Base-by-base conservation (phyloP, 2,329 filamentous ascomycete genomes). In the Blastomyces emzantsi region DNA sequence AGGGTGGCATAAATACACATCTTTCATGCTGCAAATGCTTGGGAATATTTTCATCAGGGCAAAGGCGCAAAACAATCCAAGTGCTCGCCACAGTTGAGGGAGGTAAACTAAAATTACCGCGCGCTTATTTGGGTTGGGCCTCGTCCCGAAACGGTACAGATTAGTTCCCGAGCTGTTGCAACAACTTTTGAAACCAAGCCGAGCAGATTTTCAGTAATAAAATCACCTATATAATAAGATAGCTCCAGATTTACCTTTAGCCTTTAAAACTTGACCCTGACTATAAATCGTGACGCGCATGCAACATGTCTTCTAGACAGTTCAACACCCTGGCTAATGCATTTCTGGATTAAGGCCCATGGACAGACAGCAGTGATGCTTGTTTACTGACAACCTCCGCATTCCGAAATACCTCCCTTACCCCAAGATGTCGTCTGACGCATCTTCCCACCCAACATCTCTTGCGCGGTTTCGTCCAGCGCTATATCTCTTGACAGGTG, bases 401-500 rank as follows among this genome's bases (percentile, higher is more conserved):
- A 25, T 25, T 13, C 51, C 60, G 45, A 54, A 19, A n/a, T 30
- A 47, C 60, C 45, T 30, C 52, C 60, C 28, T 49, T 25, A 9
- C 22, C 25, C 28, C n/a, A 49, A 47, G 25, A 60, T 60, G 60
- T 41, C 47, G 33, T 68, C 74, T 64, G 71, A 72, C 62, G 63
- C 71, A 56, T 70, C 68, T 60, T 67, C 74, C 36, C 68, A 70
- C 57, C 70, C 73, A 63, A 67, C 71, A 33, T 73, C 72, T 58
- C 63, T 76, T 57, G 64, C 74, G 62, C 75, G 74, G 62, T 78
- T 78, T 62, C 76, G 75, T 60, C 76, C 76, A 33, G 67, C 74
- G 41, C 68, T 78, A 30, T 77, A 76, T 69, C 69, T 78, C n/a
- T 70, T 77, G 49, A 74, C 76, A 47, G 77, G 77, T 11, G 71